Conservation (phyloP, 2,329 filamentous ascomycete genomes). For the Triangularia setosa region DNA sequence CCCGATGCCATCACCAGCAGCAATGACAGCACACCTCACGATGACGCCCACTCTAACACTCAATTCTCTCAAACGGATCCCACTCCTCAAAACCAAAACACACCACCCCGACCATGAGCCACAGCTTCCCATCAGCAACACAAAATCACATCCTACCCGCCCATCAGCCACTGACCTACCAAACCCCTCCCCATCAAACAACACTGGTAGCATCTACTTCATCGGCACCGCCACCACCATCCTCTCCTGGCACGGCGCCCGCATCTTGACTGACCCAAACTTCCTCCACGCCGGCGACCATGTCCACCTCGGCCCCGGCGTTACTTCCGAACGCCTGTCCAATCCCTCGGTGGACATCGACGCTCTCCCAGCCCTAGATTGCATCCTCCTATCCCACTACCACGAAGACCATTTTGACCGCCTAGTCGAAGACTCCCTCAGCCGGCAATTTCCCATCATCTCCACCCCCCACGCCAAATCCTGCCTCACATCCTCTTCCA, state of each 20-base stretch:
- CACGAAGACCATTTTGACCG: conserved; percentile 50
- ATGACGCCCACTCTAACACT: conserved; percentile 11
- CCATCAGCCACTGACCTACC: conserved; percentile 8
- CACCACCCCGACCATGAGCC: conserved; percentile 19
- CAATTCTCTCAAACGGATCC: conserved; percentile 26
- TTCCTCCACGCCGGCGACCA: conserved; percentile 64
- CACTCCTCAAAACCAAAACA: conserved; percentile 29
- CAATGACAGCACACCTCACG: neutral
- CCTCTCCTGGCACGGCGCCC: conserved; percentile 49
- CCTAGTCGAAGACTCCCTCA: conserved; percentile 36
- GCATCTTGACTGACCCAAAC: conserved; percentile 58
- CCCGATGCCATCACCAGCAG: neutral
- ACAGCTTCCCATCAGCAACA: conserved; percentile 24
- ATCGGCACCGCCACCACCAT: conserved; percentile 56
- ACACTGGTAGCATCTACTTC: conserved; percentile 49
- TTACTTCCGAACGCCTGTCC: conserved; percentile 50
- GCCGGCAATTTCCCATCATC: conserved; percentile 56
- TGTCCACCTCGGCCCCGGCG: conserved; percentile 62
- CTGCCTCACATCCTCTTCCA: conserved; percentile 39
- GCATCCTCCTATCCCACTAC: conserved; percentile 60
- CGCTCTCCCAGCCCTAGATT: conserved; percentile 55
- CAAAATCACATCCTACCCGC: conserved; percentile 26
- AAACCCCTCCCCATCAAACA: conserved; percentile 34
- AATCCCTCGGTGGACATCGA: conserved; percentile 59
- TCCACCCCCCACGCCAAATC: conserved; percentile 58